These are phyloP conservation scores for Penicillium sp. DNA, from an alignment of 2,329 filamentous ascomycete species.

Conservation along the genomic window DNA sequence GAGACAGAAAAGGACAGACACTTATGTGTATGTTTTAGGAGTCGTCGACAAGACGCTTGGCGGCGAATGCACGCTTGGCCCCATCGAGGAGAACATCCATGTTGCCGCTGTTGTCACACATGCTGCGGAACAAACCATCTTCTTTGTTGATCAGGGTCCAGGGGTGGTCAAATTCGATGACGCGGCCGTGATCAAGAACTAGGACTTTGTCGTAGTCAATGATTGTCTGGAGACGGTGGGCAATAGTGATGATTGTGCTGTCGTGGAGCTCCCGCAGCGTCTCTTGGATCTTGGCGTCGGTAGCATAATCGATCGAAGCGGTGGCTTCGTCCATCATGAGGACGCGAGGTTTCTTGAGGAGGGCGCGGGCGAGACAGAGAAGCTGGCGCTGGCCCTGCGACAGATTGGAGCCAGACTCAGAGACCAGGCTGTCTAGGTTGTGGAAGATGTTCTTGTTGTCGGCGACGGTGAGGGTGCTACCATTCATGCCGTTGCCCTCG, in stretches of 20 bases:
- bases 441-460: conserved; percentile 95
- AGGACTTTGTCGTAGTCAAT: conserved; percentile 98
- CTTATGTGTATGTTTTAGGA: conserved; percentile 19
- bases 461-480: conserved; percentile 27
- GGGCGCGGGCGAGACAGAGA: conserved; percentile 84
- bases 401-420: conserved; percentile 89
- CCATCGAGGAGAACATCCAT: conserved; percentile 56
- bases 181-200: conserved; percentile 82
- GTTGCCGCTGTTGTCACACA: conserved; percentile 69
- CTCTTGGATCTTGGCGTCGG: conserved; percentile 92
- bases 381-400: conserved; percentile 96
- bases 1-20: background rate
- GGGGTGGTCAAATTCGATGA: conserved; percentile 89
- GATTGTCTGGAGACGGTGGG: conserved; percentile 92
- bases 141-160: conserved; percentile 73
- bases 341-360: conserved; percentile 87
- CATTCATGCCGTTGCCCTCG: conserved; percentile 25
- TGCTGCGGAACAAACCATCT: conserved; percentile 63
- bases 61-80: conserved; percentile 52
- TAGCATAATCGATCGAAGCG: conserved; percentile 94
- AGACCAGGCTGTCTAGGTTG: conserved; percentile 77
- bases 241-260: conserved; percentile 94
- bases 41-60: conserved; percentile 48
- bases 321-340: conserved; percentile 99
- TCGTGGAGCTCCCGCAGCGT: conserved; percentile 85